These are phyloP conservation scores for Acorus calamus DNA, from an alignment of 106 monocot species.

Conservation along the genomic window DNA sequence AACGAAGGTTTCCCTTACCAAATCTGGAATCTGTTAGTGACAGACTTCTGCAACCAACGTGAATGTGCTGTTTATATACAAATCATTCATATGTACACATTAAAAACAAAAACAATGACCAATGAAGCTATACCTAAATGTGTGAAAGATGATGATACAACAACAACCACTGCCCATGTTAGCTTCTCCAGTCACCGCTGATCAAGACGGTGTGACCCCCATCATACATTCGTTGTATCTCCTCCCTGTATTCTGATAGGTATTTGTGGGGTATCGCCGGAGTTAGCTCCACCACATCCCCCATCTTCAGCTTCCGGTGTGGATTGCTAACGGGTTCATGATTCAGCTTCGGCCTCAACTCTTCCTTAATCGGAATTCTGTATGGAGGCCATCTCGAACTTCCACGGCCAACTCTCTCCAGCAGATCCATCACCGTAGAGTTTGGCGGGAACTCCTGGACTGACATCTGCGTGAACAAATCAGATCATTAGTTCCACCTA, in stretches of 20 bases:
- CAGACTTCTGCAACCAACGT: no score
- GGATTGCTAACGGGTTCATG: constrained; percentile 47
- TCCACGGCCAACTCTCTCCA: constrained; percentile 49
- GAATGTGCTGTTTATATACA: no score
- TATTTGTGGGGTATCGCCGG: constrained; percentile 68
- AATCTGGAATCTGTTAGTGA: no score
- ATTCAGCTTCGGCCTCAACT: constrained; percentile 77
- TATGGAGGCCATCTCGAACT: constrained; percentile 32
- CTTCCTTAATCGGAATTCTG: constrained; percentile 61
- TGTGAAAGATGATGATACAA: no score
- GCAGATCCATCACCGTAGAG: constrained; percentile 62
- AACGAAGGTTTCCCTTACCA: no score
- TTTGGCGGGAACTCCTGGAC: constrained; percentile 81
- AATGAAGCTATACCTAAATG: no score
- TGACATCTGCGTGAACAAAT: constrained; percentile 51
- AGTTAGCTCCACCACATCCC: constrained; percentile 80
- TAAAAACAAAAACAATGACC: no score
- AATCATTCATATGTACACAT: no score
- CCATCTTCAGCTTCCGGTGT: constrained; percentile 56
- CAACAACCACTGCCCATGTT: background rate
- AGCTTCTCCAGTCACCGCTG: constrained; percentile 7
- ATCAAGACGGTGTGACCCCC: constrained; percentile 28
- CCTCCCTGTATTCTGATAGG: constrained; percentile 71
- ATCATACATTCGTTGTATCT: constrained; percentile 94
- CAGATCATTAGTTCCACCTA: no score